Percentiles rank a stretch among this genome's conserved stretches.
These are phyloP conservation scores for Yarrowia osloensis DNA, from an alignment of 805 yeast genomes.

Conservation along the genomic window DNA sequence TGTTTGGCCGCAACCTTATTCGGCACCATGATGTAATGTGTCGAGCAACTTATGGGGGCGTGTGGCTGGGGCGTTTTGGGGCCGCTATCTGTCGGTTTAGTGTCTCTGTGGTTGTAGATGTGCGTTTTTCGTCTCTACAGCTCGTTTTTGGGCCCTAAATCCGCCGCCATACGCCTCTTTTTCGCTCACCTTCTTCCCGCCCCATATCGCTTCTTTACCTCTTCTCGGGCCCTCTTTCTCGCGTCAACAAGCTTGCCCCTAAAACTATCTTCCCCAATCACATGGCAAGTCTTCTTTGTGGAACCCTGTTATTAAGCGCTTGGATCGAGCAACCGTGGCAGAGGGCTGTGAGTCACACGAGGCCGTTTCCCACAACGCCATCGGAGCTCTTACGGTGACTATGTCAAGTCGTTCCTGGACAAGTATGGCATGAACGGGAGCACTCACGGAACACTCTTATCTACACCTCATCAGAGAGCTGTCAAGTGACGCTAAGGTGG, in stretches of 20 bases:
- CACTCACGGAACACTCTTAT: too few relatives aligned
- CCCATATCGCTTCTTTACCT: background rate
- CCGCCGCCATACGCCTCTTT: background rate
- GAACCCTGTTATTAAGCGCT: background rate
- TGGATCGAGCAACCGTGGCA: background rate
- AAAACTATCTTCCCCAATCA: background rate
- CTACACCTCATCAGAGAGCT: too few relatives aligned
- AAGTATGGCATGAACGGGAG: too few relatives aligned
- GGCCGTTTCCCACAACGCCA: too few relatives aligned
- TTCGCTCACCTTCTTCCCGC: background rate
- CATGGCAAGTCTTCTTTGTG: background rate
- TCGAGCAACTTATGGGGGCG: background rate
- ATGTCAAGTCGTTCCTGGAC: too few relatives aligned
- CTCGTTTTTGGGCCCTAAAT: background rate
- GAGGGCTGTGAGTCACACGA: too few relatives aligned
- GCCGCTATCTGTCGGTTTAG: background rate
- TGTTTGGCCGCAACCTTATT: background rate
- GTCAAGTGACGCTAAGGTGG: background rate
- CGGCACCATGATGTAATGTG: background rate
- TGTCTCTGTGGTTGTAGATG: background rate
- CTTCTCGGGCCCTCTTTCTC: background rate
- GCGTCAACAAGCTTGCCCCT: background rate
- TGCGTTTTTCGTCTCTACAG: background rate
- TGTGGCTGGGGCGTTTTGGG: background rate
- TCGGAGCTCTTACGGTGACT: too few relatives aligned